phyloP scores from a whole-genome alignment of 805 yeast species.

The Monosporozyma aerobia region DNA sequence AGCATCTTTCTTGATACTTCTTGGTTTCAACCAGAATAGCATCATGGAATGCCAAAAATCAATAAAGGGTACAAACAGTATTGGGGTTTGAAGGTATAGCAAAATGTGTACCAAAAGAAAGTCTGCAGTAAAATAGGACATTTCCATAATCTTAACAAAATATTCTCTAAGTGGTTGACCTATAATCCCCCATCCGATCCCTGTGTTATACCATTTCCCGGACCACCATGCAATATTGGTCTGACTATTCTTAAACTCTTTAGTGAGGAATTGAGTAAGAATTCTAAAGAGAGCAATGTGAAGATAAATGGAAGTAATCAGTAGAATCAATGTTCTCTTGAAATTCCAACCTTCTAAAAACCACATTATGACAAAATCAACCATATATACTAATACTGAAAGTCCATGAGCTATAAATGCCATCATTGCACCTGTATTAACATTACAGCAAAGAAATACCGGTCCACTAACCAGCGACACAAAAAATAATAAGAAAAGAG shows the following conservation, averaged over 20 bases:
- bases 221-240: constrained; percentile 74
- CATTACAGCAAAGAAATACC: constrained; percentile 33
- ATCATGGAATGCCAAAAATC: constrained; percentile 60
- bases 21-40: constrained; percentile 60
- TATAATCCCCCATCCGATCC: constrained; percentile 51
- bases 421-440: constrained; percentile 40
- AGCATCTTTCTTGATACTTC: constrained; percentile 27
- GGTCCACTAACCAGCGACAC: constrained; percentile 46
- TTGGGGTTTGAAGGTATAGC: constrained; percentile 49
- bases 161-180: constrained; percentile 60
- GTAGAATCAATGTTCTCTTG: constrained; percentile 49
- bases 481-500: constrained; percentile 31
- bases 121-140: constrained; percentile 62
- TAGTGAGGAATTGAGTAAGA: constrained; percentile 43
- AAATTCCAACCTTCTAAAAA: constrained; percentile 60
- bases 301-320: constrained; percentile 44
- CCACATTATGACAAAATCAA: constrained; percentile 56
- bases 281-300: constrained; percentile 51
- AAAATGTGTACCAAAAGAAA: constrained; percentile 50
- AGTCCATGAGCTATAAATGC: constrained; percentile 49
- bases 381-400: constrained; percentile 44
- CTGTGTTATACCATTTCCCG: constrained; percentile 58
- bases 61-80: constrained; percentile 52
- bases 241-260: constrained; percentile 52
- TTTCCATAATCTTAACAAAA: constrained; percentile 53